Conservation (phyloP, 139 green algal species). For the Mesotaenium endlicherianum region DNA sequence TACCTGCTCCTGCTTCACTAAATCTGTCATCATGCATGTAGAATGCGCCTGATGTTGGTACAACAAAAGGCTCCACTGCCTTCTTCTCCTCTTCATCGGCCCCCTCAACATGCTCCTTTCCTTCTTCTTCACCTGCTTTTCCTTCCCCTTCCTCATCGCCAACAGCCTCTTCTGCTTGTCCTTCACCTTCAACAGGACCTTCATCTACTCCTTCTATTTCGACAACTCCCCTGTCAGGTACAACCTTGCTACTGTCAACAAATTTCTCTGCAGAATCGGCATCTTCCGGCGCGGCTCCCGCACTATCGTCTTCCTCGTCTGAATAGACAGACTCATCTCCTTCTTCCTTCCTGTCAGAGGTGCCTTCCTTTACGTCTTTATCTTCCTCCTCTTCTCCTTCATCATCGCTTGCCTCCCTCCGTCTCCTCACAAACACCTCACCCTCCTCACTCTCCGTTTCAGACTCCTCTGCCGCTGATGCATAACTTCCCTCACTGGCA, state of each 20-base stretch:
- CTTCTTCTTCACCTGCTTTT: slow-evolving; percentile 9
- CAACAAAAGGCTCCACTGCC: slow-evolving; percentile 49
- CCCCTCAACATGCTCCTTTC: neutral
- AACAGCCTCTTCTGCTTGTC: slow-evolving; percentile 12
- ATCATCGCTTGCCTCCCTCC: neutral
- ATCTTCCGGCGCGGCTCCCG: neutral
- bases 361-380: neutral
- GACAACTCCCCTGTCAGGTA: neutral
- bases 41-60: slow-evolving; percentile 50
- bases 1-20: neutral
- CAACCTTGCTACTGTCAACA: neutral
- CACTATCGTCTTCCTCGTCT: neutral
- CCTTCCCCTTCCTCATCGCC: neutral
- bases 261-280: neutral
- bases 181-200: slow-evolving; percentile 11
- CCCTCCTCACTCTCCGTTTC: neutral
- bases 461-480: neutral
- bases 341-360: no score
- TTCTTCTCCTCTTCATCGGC: slow-evolving; percentile 32
- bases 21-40: slow-evolving; percentile 57
- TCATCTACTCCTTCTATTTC: slow-evolving; percentile 5
- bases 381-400: slow-evolving; percentile 17
- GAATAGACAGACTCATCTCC: neutral
- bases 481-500: neutral
- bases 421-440: neutral